Conservation (phyloP, 441 rosid species). For the Populus hybrid region DNA sequence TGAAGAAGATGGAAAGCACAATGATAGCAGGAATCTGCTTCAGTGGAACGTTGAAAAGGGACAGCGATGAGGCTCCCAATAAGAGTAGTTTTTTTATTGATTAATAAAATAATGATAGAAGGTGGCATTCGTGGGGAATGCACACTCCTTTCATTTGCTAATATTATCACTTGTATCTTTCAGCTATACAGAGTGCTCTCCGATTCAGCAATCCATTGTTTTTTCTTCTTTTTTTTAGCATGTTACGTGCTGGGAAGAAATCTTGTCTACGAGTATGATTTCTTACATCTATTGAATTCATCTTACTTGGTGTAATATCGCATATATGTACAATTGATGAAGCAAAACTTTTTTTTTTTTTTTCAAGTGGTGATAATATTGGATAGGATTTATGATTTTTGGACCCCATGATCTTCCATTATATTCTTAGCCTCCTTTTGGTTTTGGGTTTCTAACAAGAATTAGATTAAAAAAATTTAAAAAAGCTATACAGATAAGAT, state of each 20-base stretch:
- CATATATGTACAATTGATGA: too few species aligned
- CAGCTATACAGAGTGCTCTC: slow-evolving; percentile 40
- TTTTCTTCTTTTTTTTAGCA: not conserved
- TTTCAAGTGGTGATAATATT: too few species aligned
- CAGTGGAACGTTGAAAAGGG: slow-evolving; percentile 19
- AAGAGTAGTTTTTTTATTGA: not conserved
- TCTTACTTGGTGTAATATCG: not conserved
- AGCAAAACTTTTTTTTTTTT: too few species aligned
- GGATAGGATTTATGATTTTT: too few species aligned
- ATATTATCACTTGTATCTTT: slow-evolving; percentile 14
- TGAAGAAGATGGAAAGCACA: slow-evolving; percentile 10
- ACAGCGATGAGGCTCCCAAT: not conserved
- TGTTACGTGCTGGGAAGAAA: not conserved
- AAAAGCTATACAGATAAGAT: too few species aligned
- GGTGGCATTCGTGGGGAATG: slow-evolving; percentile 80
- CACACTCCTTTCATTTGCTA: slow-evolving; percentile 53
- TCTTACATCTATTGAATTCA: not conserved
- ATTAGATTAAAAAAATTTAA: too few species aligned
- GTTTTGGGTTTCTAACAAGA: too few species aligned
- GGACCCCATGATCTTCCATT: too few species aligned
- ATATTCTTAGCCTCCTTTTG: too few species aligned
- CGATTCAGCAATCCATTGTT: slow-evolving; percentile 50
- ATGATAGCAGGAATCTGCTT: not conserved
- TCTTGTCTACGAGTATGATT: not conserved
- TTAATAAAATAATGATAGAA: slow-evolving; percentile 23